Base-by-base conservation (phyloP, 257 asterid species). In the Oldenlandia corymbosa region DNA sequence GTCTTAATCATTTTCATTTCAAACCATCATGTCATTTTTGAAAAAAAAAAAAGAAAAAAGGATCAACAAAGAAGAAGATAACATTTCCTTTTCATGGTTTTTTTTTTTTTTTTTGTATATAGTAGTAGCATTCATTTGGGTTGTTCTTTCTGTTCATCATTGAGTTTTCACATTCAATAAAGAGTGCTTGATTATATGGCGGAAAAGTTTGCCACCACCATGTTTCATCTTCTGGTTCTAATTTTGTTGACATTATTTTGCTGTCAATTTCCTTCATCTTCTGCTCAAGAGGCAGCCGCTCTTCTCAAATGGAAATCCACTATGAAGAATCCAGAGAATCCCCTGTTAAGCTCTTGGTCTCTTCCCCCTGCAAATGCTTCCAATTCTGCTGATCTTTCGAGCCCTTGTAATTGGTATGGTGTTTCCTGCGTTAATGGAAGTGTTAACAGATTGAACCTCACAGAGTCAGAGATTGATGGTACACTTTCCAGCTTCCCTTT, bases 331-430 rank as follows among this genome's bases (percentile, higher is more conserved):
- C 49, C 28, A 2, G 43, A 64, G 30, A 64, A 63, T 27, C 39
- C 60, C 58, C 41, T 50, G 12, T 34, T 68, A 2, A 10, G 50
- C 47, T 68, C 78, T 26, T 73, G 78, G 78, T 41, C 2, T 59
- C 20, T 49, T 37, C 28, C 10, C 31, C 55, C 42, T 7, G 32
- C 45, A 20, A 62, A 26, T 42, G 32, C 65, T 5, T 13, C 32
- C 0, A 39, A 1, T 9, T 23, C 31, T 50, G 10, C 47, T 9
- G 52, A 45, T 14, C 17, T 9, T 4, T 27, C 55, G 23, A 60
- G 66, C 42, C 62, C 76, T 18, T 75, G 76, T 57, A 32, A 1
- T 16, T 67, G 80, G 77, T 76, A 48, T 37, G 75, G 77, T 10
- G 49, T 76, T 58, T 59, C 58, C 0, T 76, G 81, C 54, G 4